A percentile compares a stretch with the other conserved stretches of the same genome.
Evolutionary conservation across 768 basidiomycete species (phyloP).

Genomic region (Tylopilus subfusipes): DNA sequence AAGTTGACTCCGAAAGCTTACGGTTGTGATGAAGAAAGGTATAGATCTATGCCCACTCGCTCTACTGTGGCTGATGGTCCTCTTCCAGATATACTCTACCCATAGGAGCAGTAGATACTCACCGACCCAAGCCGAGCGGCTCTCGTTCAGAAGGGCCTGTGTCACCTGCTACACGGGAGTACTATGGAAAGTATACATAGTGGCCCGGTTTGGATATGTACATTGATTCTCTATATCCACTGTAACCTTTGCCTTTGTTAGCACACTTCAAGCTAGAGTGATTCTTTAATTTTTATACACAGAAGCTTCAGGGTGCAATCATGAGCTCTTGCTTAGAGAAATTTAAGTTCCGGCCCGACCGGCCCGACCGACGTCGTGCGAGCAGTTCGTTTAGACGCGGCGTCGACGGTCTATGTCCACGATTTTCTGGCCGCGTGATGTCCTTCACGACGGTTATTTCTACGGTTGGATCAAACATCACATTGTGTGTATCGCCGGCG

Average conservation of each 20-base stretch:
- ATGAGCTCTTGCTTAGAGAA: too few relatives aligned
- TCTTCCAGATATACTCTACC: conserved; percentile 73
- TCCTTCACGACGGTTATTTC: conserved; percentile 43
- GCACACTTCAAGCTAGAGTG: background rate
- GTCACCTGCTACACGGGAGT: conserved; percentile 33
- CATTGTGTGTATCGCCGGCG: conserved; percentile 49
- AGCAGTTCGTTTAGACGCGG: background rate
- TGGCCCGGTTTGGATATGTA: background rate
- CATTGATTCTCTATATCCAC: background rate
- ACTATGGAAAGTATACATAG: conserved; percentile 29
- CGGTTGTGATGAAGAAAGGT: conserved; percentile 97
- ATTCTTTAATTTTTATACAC: too few relatives aligned
- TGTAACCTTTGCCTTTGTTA: too few relatives aligned
- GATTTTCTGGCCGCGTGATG: conserved; percentile 59
- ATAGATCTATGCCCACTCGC: conserved; percentile 4
- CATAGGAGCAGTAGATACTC: conserved; percentile 92
- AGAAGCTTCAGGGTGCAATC: too few relatives aligned
- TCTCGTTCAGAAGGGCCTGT: conserved; percentile 19
- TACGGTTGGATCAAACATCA: conserved; percentile 56
- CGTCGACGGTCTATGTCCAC: conserved; percentile 29
- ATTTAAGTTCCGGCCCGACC: conserved; percentile 3
- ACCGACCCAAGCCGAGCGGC: conserved; percentile 57
- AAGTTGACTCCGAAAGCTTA: conserved; percentile 98
- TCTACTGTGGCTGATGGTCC: background rate
- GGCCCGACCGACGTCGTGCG: background rate